phyloP scores from a whole-genome alignment of 768 basidiomycete genomes.

The Pulveroboletus sp. region DNA sequence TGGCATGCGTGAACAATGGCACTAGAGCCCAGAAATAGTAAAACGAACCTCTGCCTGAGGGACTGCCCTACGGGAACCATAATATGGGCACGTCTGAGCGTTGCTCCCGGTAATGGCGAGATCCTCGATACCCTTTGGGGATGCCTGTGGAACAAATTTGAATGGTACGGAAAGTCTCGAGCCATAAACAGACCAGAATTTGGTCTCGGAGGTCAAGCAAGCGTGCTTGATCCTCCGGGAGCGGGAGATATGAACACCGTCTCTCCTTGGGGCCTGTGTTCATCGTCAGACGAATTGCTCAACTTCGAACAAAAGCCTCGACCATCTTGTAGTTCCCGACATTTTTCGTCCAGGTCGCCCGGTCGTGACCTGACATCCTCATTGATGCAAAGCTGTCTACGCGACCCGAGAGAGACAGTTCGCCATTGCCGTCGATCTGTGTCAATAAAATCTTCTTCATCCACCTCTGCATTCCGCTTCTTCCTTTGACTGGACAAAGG shows the following conservation, averaged over 20 bases:
- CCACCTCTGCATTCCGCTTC: slow-evolving; percentile 21
- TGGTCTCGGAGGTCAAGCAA: slow-evolving; percentile 86
- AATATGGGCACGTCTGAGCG: slow-evolving; percentile 82
- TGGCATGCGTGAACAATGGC: slow-evolving; percentile 25
- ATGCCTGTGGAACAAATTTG: slow-evolving; percentile 48
- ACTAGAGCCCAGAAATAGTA: not conserved
- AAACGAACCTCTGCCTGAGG: slow-evolving; percentile 77
- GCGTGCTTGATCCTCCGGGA: slow-evolving; percentile 56
- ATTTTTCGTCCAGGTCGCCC: slow-evolving; percentile 81
- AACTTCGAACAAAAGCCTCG: not conserved
- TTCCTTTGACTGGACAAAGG: slow-evolving; percentile 5
- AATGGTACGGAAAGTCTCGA: not conserved
- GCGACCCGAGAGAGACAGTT: slow-evolving; percentile 81
- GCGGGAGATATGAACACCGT: slow-evolving; percentile 75
- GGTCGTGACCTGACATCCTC: slow-evolving; percentile 60
- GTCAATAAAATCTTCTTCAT: slow-evolving; percentile 25
- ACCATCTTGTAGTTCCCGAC: slow-evolving; percentile 78
- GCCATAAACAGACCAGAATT: slow-evolving; percentile 51
- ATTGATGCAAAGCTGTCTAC: slow-evolving; percentile 92
- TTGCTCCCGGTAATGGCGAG: slow-evolving; percentile 68
- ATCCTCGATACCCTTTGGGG: slow-evolving; percentile 93
- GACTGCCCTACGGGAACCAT: slow-evolving; percentile 83
- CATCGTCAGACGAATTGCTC: slow-evolving; percentile 1
- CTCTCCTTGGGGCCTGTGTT: slow-evolving; percentile 54
- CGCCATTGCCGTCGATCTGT: slow-evolving; percentile 36